A percentile compares a stretch with the other conserved stretches of the same genome.
Conservation (phyloP, 1,284 basidiomycete species). For the Crocinoboletus sp. region DNA sequence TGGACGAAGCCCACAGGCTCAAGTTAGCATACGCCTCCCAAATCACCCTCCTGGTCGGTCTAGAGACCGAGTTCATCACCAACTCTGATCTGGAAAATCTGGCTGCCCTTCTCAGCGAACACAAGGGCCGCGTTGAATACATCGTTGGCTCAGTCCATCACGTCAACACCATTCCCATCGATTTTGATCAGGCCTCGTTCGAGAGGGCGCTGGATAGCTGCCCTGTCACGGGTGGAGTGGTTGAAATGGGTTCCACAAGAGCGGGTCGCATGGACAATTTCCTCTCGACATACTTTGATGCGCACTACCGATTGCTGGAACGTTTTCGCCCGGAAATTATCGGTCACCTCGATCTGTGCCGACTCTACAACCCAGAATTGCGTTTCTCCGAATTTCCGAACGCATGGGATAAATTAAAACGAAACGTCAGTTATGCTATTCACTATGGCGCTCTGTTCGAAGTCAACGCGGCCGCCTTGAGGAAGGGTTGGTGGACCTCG, state of each 20-base stretch:
- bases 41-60: slow-evolving; percentile 81
- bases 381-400: slow-evolving; percentile 48
- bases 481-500: slow-evolving; percentile 85
- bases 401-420: slow-evolving; percentile 63
- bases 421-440: slow-evolving; percentile 76
- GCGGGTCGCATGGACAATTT: slow-evolving; percentile 40
- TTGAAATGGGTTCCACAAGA: slow-evolving; percentile 23
- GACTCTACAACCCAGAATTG: slow-evolving; percentile 68
- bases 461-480: slow-evolving; percentile 87
- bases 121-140: slow-evolving; percentile 69
- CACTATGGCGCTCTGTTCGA: slow-evolving; percentile 93
- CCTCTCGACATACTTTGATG: slow-evolving; percentile 76
- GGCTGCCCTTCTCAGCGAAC: slow-evolving; percentile 40
- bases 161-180: slow-evolving; percentile 84
- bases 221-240: slow-evolving; percentile 27
- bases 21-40: slow-evolving; percentile 53
- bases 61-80: slow-evolving; percentile 93
- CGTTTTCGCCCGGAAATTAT: slow-evolving; percentile 84
- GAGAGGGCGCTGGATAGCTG: slow-evolving; percentile 49
- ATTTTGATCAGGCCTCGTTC: slow-evolving; percentile 82
- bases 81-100: slow-evolving; percentile 60
- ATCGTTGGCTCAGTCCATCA: slow-evolving; percentile 95
- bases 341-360: slow-evolving; percentile 91
- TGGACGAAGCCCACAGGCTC: slow-evolving; percentile 75
- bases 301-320: slow-evolving; percentile 67